Evolutionary conservation across 805 yeast species (phyloP), one percentile per base, ranked within the genome.

Genomic region (Schwanniomyces sp.): DNA sequence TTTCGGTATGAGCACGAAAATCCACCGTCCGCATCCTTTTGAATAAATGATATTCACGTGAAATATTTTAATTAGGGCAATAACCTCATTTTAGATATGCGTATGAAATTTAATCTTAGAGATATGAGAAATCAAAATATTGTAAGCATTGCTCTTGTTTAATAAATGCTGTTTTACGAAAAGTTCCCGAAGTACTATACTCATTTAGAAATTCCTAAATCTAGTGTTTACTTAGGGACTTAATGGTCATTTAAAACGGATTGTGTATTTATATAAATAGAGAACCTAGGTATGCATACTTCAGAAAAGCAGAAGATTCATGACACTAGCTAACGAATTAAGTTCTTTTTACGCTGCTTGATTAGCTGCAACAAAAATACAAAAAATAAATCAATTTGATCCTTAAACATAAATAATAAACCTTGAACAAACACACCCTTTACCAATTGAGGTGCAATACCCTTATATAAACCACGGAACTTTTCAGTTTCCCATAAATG

Each of bases 401-500:
- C 94, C 66, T 83, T 87, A 67, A 85, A 86, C 84, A 86, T 86
- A 61, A 89, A 86, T 56, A 89, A 73, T 50, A 89, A 72, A 0
- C 96, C 96, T 65, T 89, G 96, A 4, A 88, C 96, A 38, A 89
- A 65, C 2, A 88, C 85, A 1, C 94, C 96, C 72, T 89, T 89
- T 34, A 83, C 63, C 48, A 89, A 73, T 63, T 89, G 96, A 5
- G 96, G 96, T 2, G 82, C 78, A 27, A 89, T 58, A 2, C 96
- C 96, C 69, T 85, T 88, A 81, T 89, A 89, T 51, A 88, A 70
- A 0, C 91, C 84, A 10, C 56, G 52, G 34, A 81, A 34, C 25
- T 88, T 90, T 57, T 88, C 94, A n/a, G 76, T 70, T 52, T 73
- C 67, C 72, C 81, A 78, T 53, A 88, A 72, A 60, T 82, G 79